These are phyloP conservation scores for Apiotrichum akiyoshidainum DNA, from an alignment of 1,284 basidiomycete genomes.

Conservation along the genomic window DNA sequence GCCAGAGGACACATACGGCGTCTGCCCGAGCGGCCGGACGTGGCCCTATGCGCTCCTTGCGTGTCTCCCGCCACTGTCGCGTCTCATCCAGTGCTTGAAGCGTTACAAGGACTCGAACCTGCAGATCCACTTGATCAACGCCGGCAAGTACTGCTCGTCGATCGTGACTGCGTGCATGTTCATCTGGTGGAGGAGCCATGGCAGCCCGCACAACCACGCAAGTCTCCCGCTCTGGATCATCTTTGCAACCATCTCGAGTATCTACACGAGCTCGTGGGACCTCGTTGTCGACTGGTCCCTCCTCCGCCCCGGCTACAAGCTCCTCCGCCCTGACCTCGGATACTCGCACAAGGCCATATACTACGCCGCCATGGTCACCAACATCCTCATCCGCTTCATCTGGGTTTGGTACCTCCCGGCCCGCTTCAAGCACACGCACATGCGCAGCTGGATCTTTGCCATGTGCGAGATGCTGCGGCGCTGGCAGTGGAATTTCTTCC, in stretches of 20 bases:
- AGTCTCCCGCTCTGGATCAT: slow-evolving; percentile 65
- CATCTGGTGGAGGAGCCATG: slow-evolving; percentile 67
- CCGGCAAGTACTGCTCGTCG: slow-evolving; percentile 69
- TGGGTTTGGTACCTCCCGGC: slow-evolving; percentile 77
- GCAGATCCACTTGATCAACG: slow-evolving; percentile 79
- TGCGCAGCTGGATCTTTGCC: slow-evolving; percentile 67
- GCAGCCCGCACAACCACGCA: slow-evolving; percentile 48
- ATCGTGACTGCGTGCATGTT: slow-evolving; percentile 66
- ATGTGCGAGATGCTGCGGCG: slow-evolving; percentile 75
- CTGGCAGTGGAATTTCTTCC: slow-evolving; percentile 83
- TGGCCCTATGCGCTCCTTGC: slow-evolving; percentile 58
- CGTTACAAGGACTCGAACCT: slow-evolving; percentile 76
- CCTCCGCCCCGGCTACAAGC: slow-evolving; percentile 61
- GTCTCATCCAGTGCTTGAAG: slow-evolving; percentile 79
- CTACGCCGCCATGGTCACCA: slow-evolving; percentile 57
- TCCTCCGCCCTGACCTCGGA: slow-evolving; percentile 71
- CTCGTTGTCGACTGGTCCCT: slow-evolving; percentile 59
- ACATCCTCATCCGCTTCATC: slow-evolving; percentile 71
- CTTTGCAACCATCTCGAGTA: slow-evolving; percentile 60
- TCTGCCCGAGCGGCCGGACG: slow-evolving; percentile 63
- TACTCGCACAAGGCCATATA: slow-evolving; percentile 59
- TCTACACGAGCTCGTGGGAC: slow-evolving; percentile 78
- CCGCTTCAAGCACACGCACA: slow-evolving; percentile 55
- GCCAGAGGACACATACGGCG: slow-evolving; percentile 44
- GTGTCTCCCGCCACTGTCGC: slow-evolving; percentile 55